These are phyloP conservation scores for Verticillium nubilum DNA, from an alignment of 2,329 filamentous ascomycete genomes.

Conservation along the genomic window DNA sequence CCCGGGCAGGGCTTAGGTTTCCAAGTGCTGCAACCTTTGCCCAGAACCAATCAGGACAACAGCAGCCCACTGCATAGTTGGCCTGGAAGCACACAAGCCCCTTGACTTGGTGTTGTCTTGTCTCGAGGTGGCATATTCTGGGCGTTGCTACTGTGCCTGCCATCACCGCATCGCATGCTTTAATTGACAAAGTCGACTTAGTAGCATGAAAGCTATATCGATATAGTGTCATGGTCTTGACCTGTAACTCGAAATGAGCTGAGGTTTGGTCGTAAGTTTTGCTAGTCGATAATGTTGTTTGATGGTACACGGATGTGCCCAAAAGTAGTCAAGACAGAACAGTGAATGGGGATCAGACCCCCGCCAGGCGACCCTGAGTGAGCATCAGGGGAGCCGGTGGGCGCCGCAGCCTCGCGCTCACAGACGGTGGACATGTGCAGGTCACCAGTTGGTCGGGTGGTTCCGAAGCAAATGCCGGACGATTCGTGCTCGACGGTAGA, in stretches of 20 bases:
- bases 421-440: background rate
- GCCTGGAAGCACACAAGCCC: background rate
- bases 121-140: background rate
- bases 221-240: background rate
- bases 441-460: background rate
- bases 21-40: conserved; percentile 6
- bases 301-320: background rate
- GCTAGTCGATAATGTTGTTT: background rate
- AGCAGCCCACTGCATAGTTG: background rate
- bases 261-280: background rate
- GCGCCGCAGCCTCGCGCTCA: background rate
- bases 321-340: background rate
- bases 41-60: conserved; percentile 1
- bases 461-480: background rate
- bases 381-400: background rate
- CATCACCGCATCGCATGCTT: background rate
- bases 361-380: background rate
- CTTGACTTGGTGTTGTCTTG: background rate
- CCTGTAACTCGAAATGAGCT: background rate
- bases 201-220: background rate
- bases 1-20: conserved; percentile 18
- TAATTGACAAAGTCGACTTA: background rate
- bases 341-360: background rate
- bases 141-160: background rate
- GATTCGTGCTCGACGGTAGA: background rate